Conservation (phyloP, 441 rosid genomes). For the Isatis lusitanica region DNA sequence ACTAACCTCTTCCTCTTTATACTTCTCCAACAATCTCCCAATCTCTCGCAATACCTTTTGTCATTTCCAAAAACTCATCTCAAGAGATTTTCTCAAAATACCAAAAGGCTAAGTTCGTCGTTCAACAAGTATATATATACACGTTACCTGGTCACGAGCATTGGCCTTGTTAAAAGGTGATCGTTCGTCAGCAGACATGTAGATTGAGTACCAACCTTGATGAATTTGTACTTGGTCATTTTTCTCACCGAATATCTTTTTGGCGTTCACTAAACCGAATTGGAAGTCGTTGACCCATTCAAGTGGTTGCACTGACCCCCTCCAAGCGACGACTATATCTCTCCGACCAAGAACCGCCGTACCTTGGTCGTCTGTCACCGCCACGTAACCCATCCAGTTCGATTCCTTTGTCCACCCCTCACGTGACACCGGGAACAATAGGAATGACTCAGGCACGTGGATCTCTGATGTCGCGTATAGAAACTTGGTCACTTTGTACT, state of each 20-base stretch:
- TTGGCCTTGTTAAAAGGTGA: constrained; percentile 60
- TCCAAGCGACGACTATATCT: constrained; percentile 84
- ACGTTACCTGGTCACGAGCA: constrained; percentile 69
- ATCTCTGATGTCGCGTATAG: constrained; percentile 71
- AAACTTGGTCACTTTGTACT: constrained; percentile 67
- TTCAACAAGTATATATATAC: background rate
- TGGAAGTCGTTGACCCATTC: constrained; percentile 78
- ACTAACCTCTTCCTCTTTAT: constrained; percentile 71
- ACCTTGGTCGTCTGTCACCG: constrained; percentile 81
- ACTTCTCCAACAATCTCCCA: constrained; percentile 62
- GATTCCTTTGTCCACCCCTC: constrained; percentile 90
- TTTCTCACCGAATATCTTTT: constrained; percentile 46
- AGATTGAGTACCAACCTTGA: constrained; percentile 82
- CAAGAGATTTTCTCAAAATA: background rate
- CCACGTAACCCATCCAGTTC: constrained; percentile 85
- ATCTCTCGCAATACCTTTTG: constrained; percentile 63
- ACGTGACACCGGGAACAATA: constrained; percentile 59
- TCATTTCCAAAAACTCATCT: background rate
- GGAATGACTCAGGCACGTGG: constrained; percentile 64
- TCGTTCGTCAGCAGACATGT: constrained; percentile 66
- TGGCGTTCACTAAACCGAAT: constrained; percentile 55
- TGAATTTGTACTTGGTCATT: constrained; percentile 50
- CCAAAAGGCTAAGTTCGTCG: background rate
- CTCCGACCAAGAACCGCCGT: constrained; percentile 64
- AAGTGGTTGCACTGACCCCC: constrained; percentile 69